Percentiles rank a stretch among this genome's conserved stretches.
These are phyloP conservation scores for Arachnomyces sp. DNA, from an alignment of 2,329 filamentous ascomycete genomes.

Conservation along the genomic window DNA sequence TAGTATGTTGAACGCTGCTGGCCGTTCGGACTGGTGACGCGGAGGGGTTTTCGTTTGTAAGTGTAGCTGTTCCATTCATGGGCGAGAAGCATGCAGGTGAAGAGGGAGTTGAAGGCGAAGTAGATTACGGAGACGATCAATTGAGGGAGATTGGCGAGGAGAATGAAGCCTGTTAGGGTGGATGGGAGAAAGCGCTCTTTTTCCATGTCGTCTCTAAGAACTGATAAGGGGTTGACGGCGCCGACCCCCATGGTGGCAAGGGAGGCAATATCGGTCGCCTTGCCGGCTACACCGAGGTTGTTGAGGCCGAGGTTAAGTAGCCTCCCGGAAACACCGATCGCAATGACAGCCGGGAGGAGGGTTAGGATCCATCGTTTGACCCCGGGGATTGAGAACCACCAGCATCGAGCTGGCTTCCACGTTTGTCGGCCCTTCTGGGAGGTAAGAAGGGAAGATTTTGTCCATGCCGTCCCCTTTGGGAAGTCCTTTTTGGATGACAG, in stretches of 20 bases:
- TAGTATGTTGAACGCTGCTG: constrained; percentile 36
- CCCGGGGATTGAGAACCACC: constrained; percentile 9
- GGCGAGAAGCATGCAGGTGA: constrained; percentile 1
- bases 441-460: constrained; percentile 4
- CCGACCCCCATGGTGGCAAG: too few relatives aligned
- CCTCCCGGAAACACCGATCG: constrained; percentile 9
- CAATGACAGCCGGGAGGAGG: constrained; percentile 6
- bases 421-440: constrained; percentile 2
- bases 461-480: too few relatives aligned
- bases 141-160: constrained; percentile 4
- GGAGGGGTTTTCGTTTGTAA: constrained; percentile 27
- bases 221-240: too few relatives aligned
- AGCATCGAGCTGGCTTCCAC: background rate
- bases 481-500: constrained; percentile 14
- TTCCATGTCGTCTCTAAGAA: too few relatives aligned
- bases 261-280: too few relatives aligned
- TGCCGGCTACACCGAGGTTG: background rate
- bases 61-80: constrained; percentile 32
- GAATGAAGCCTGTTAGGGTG: background rate
- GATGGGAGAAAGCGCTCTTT: too few relatives aligned
- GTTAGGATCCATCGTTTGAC: constrained; percentile 15
- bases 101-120: constrained; percentile 1
- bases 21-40: constrained; percentile 32
- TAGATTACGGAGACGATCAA: constrained; percentile 5
- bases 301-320: constrained; percentile 3